phyloP scores from a whole-genome alignment of 1,139 yeast genomes.

The Williopsis jadinii region DNA sequence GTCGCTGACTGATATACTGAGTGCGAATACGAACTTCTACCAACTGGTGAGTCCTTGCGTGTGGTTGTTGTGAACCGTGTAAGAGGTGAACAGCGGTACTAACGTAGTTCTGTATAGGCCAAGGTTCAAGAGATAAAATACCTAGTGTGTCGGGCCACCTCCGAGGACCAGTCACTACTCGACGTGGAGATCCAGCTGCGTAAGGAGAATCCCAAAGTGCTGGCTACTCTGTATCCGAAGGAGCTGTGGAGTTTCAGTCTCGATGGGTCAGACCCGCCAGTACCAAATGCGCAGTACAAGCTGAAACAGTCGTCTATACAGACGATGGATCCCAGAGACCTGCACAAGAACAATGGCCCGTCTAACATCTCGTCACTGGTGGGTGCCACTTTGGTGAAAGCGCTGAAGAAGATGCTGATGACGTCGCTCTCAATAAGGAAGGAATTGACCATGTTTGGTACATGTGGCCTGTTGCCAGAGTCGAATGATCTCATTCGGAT shows the following conservation, averaged over 20 bases:
- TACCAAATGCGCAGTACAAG: slow-evolving; percentile 24
- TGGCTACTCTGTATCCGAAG: slow-evolving; percentile 54
- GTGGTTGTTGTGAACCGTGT: too few relatives aligned
- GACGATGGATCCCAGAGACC: slow-evolving; percentile 28
- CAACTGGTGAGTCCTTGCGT: slow-evolving; percentile 14
- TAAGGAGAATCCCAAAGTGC: slow-evolving; percentile 40
- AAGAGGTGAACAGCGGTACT: background rate
- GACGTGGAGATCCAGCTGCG: slow-evolving; percentile 57
- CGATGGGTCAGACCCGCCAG: slow-evolving; percentile 28
- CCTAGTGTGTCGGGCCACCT: slow-evolving; percentile 9
- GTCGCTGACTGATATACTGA: slow-evolving; percentile 12
- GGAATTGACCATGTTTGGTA: slow-evolving; percentile 45
- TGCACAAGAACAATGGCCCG: slow-evolving; percentile 22
- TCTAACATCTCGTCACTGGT: slow-evolving; percentile 14
- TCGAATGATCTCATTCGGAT: slow-evolving; percentile 33
- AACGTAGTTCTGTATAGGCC: slow-evolving; percentile 11
- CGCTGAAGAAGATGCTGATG: slow-evolving; percentile 49
- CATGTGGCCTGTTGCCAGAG: slow-evolving; percentile 34
- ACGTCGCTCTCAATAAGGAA: slow-evolving; percentile 37
- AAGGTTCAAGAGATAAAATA: slow-evolving; percentile 15
- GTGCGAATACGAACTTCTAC: slow-evolving; percentile 17
- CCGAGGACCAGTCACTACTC: slow-evolving; percentile 37
- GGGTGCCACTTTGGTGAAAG: slow-evolving; percentile 48
- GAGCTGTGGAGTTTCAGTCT: slow-evolving; percentile 55
- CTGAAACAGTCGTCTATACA: slow-evolving; percentile 31